Evolutionary conservation across 2,329 filamentous ascomycete species (phyloP), one percentile per base, ranked within the genome.

Genomic region (Coniochaeta hoffmannii): DNA sequence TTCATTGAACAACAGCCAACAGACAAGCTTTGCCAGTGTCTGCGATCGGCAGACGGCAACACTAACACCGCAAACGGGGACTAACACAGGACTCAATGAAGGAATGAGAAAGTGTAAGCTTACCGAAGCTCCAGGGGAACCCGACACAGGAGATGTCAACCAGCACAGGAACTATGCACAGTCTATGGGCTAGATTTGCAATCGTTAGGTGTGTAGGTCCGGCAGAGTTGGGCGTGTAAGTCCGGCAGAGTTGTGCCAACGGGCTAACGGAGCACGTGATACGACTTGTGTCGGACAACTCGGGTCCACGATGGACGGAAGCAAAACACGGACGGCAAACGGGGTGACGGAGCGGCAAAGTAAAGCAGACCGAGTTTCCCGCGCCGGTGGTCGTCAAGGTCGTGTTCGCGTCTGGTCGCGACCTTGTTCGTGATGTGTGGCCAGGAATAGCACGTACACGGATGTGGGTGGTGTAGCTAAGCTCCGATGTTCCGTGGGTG

Each of bases 401-500:
- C 26, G 46, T 50, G 46, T 50, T n/a, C 36, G 36, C 19, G 36
- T 41, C n/a, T n/a, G n/a, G n/a, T n/a, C n/a, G n/a, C 36, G 36
- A 28, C 12, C 30, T 5, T 31, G 26, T 32, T 15, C 8, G 36
- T n/a, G 49, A 34, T 46, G 41, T 5, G 19, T 4, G 4, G 10
- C 17, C 8, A 12, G 12, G 17, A 14, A 41, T 11, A 19, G 11
- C 19, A 41, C 10, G 17, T 41, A 41, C 36, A n/a, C n/a, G n/a
- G n/a, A 32, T 28, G 41, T 46, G 22, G 26, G 12, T 44, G 14
- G 26, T 28, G 41, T 46, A 46, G 19, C 24, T 46, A 46, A 46
- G 41, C 41, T 46, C 41, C 41, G 41, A 46, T 6, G 41, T n/a
- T 46, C 41, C 41, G 49, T 32, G 31, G 46, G 49, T 51, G 49